Evolutionary conservation across 768 basidiomycete genomes (phyloP).

Genomic region (Termitomyces sp.): DNA sequence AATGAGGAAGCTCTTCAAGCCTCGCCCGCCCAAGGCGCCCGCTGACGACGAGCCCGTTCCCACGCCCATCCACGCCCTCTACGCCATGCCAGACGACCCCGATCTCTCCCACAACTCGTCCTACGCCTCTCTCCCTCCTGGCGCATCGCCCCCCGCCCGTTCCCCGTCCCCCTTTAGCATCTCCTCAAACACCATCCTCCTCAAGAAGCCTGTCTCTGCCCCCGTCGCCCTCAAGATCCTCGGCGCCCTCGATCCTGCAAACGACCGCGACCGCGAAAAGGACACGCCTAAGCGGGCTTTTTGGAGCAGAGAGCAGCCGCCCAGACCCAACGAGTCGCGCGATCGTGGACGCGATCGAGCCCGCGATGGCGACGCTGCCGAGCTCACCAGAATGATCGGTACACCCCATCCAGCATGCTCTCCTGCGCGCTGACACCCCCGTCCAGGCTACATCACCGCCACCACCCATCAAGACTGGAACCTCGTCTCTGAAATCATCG

Average conservation of each 20-base stretch:
- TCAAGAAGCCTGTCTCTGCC: constrained; percentile 19
- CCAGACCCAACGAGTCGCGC: neutral
- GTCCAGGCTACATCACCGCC: constrained; percentile 66
- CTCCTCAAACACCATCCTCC: constrained; percentile 15
- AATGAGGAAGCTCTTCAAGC: constrained; percentile 18
- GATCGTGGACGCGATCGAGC: constrained; percentile 10
- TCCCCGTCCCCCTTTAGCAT: constrained; percentile 44
- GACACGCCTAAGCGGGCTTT: constrained; percentile 38
- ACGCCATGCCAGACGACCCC: too few species aligned
- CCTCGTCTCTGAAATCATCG: constrained; percentile 81
- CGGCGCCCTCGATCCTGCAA: constrained; percentile 53
- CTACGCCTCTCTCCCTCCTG: constrained; percentile 40
- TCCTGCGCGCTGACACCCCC: neutral
- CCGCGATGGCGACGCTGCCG: constrained; percentile 9
- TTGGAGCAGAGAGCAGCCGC: constrained; percentile 36
- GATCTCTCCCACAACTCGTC: constrained; percentile 45
- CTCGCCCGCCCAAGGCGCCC: constrained; percentile 27
- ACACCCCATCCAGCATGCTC: neutral
- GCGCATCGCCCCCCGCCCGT: constrained; percentile 37
- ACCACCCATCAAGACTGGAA: constrained; percentile 80
- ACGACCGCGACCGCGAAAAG: constrained; percentile 23
- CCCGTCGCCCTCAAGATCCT: constrained; percentile 48
- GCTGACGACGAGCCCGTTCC: too few species aligned
- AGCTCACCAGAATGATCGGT: constrained; percentile 17
- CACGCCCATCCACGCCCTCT: constrained; percentile 33